Conservation (phyloP, 768 basidiomycete genomes). For the Pleurotus djamor region DNA sequence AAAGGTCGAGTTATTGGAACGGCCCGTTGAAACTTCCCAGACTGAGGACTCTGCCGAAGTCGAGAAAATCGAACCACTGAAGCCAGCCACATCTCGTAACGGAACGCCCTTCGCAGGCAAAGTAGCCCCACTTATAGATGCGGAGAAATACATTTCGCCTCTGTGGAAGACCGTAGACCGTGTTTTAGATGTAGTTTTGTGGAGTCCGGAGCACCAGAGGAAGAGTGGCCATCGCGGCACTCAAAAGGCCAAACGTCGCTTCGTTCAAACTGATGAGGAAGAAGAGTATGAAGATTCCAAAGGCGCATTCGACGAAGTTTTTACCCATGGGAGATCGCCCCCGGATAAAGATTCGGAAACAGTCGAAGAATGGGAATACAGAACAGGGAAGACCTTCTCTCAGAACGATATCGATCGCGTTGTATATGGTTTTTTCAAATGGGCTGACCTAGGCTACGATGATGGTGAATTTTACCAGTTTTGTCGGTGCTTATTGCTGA, state of each 20-base stretch:
- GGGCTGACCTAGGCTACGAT: conserved; percentile 92
- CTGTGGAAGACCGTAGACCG: conserved; percentile 92
- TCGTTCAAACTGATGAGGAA: conserved; percentile 25
- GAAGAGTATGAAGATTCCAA: conserved; percentile 25
- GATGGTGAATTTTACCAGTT: conserved; percentile 52
- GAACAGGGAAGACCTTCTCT: conserved; percentile 36
- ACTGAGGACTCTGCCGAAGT: conserved; percentile 21
- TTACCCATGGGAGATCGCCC: conserved; percentile 65
- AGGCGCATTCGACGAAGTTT: conserved; percentile 36
- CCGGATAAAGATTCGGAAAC: conserved; percentile 50
- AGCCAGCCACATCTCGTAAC: not conserved
- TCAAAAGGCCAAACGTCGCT: conserved; percentile 16
- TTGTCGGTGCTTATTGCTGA: conserved; percentile 1
- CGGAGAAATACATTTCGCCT: conserved; percentile 69
- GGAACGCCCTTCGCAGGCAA: conserved; percentile 26
- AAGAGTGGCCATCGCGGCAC: conserved; percentile 14
- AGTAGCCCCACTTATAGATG: conserved; percentile 56
- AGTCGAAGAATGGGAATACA: conserved; percentile 59
- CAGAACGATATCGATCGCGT: conserved; percentile 57
- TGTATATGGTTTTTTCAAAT: conserved; percentile 87
- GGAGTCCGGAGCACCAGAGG: conserved; percentile 37
- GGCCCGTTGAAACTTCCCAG: conserved; percentile 21
- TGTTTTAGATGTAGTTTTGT: conserved; percentile 78
- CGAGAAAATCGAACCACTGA: conserved; percentile 2
- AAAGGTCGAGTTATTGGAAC: conserved; percentile 61